Percentiles rank a stretch among this genome's conserved stretches.
Evolutionary conservation across 441 rosid genomes (phyloP).

Genomic region (Hura crepitans): DNA sequence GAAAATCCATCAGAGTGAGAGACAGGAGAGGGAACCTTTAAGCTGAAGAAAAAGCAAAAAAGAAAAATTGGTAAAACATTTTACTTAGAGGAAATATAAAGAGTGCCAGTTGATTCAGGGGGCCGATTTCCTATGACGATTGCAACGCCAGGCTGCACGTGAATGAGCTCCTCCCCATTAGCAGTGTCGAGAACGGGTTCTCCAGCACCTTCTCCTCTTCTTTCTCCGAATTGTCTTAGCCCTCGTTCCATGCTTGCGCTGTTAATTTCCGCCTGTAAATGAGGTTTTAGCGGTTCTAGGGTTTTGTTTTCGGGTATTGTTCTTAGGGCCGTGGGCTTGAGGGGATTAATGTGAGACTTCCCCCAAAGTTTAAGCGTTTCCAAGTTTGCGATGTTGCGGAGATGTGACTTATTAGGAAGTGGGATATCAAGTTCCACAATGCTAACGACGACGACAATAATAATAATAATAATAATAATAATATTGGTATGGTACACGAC

Average conservation of each 20-base stretch:
- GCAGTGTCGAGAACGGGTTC: slow-evolving; percentile 52
- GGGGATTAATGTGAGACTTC: no score
- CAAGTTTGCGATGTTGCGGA: no score
- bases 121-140: slow-evolving; percentile 53
- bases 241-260: slow-evolving; percentile 47
- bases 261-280: background rate
- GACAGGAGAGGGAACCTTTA: background rate
- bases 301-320: no score
- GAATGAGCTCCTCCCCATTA: slow-evolving; percentile 72
- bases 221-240: slow-evolving; percentile 51
- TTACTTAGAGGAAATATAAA: slow-evolving; percentile 69
- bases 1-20: background rate
- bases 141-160: slow-evolving; percentile 61
- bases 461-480: no score
- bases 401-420: no score
- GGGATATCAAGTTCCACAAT: no score
- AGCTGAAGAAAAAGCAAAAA: background rate
- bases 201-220: slow-evolving; percentile 51
- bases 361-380: no score
- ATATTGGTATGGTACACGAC: no score
- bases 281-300: background rate
- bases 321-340: no score
- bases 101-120: slow-evolving; percentile 72
- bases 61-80: background rate
- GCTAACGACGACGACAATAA: no score